These are phyloP conservation scores for Rhipidocladum racemiflorum DNA, from an alignment of 176 grass and related monocot genomes.

Conservation along the genomic window DNA sequence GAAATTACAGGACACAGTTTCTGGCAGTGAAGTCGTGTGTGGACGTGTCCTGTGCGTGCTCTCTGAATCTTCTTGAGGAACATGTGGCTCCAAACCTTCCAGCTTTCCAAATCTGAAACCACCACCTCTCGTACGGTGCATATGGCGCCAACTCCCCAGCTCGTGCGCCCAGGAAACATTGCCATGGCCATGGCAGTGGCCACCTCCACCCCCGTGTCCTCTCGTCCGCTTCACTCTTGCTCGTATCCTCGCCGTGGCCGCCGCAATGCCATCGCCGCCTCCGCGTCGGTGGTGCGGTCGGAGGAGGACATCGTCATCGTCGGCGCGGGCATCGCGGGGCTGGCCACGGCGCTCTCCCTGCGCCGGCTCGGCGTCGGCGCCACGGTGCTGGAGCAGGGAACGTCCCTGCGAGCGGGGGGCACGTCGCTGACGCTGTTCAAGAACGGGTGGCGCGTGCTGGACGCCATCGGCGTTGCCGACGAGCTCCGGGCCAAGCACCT, in stretches of 20 bases:
- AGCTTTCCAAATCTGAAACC: not conserved
- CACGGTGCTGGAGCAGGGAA: conserved; percentile 74
- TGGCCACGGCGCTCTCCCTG: conserved; percentile 67
- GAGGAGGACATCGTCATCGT: conserved; percentile 64
- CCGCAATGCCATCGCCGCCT: not conserved
- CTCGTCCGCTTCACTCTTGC: conserved; percentile 1
- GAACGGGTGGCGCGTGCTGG: conserved; percentile 89
- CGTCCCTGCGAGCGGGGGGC: conserved; percentile 66
- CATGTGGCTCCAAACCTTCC: conserved; percentile 18
- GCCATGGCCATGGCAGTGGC: conserved; percentile 32
- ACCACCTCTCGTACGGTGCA: not conserved
- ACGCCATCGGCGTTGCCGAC: conserved; percentile 77
- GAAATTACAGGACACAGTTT: not conserved
- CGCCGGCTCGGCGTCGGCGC: conserved; percentile 62
- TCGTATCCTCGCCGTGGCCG: not conserved
- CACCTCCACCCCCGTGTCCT: not conserved
- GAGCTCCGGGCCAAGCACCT: conserved; percentile 76
- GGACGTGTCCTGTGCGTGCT: conserved; percentile 26
- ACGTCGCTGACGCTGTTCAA: conserved; percentile 92
- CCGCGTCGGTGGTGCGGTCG: not conserved
- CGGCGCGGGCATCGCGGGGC: conserved; percentile 81
- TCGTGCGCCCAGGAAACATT: not conserved
- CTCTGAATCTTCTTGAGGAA: conserved; percentile 24
- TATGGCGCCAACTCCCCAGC: not conserved
- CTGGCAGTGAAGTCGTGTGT: not conserved